Percentiles rank a stretch among this genome's conserved stretches.
phyloP scores from a whole-genome alignment of 2,329 filamentous ascomycete species.

The Microdochium trichocladiopsis region DNA sequence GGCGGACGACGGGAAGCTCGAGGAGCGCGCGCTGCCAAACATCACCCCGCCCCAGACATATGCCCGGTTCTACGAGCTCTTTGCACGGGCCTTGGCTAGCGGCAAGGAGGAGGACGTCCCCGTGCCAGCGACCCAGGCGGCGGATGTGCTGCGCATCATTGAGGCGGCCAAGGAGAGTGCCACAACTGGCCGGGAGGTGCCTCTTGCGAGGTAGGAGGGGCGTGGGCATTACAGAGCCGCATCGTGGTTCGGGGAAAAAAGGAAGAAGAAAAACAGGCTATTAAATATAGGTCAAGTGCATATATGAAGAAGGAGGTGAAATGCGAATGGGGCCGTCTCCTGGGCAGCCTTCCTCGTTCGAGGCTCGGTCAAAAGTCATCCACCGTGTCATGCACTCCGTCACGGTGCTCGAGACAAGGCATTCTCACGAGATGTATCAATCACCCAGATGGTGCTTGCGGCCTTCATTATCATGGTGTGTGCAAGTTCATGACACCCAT shows the following conservation, averaged over 20 bases:
- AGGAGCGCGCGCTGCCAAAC: constrained; percentile 39
- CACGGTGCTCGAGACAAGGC: too few species aligned
- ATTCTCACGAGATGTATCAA: too few species aligned
- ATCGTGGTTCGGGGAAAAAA: background rate
- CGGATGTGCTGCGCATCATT: constrained; percentile 45
- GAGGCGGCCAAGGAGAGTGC: constrained; percentile 45
- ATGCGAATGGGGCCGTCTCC: too few species aligned
- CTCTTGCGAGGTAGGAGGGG: constrained; percentile 9
- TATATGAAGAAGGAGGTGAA: too few species aligned
- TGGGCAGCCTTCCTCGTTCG: too few species aligned
- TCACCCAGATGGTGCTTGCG: too few species aligned
- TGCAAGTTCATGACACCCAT: too few species aligned
- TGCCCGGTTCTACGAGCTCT: constrained; percentile 54
- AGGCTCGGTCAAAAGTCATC: too few species aligned
- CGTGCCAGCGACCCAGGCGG: constrained; percentile 43
- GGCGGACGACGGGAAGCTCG: constrained; percentile 39
- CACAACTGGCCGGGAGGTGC: constrained; percentile 36
- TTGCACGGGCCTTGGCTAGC: constrained; percentile 37
- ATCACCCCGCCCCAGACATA: constrained; percentile 58
- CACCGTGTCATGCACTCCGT: too few species aligned
- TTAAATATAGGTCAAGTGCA: too few species aligned
- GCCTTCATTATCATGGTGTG: too few species aligned
- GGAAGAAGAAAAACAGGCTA: too few species aligned
- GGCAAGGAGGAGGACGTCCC: constrained; percentile 44
- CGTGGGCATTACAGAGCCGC: background rate